These are phyloP conservation scores for Suhomyces atakaporum DNA, from an alignment of 1,139 yeast genomes.

Conservation along the genomic window DNA sequence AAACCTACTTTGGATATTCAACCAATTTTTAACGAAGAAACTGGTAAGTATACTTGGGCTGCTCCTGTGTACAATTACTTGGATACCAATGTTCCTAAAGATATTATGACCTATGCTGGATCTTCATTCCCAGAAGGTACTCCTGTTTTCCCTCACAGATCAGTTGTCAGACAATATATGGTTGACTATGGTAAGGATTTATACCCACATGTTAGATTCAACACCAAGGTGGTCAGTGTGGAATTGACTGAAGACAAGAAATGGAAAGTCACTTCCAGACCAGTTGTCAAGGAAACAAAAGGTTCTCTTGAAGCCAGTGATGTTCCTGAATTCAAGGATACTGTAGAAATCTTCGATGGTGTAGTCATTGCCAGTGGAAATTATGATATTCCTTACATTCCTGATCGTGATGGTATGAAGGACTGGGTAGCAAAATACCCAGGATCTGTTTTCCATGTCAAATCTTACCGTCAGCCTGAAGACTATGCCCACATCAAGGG, in stretches of 20 bases:
- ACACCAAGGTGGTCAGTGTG: slow-evolving; percentile 31
- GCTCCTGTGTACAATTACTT: slow-evolving; percentile 51
- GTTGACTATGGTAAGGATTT: slow-evolving; percentile 42
- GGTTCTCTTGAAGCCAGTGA: slow-evolving; percentile 13
- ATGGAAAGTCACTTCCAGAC: slow-evolving; percentile 47
- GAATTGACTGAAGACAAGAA: slow-evolving; percentile 29
- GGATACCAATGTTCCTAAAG: slow-evolving; percentile 64
- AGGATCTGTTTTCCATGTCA: slow-evolving; percentile 57
- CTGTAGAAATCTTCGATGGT: slow-evolving; percentile 41
- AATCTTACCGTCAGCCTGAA: slow-evolving; percentile 54
- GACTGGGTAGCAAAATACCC: slow-evolving; percentile 51
- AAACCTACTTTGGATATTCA: slow-evolving; percentile 18
- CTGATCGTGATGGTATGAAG: slow-evolving; percentile 53
- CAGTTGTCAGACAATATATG: slow-evolving; percentile 50
- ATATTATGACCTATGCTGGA: slow-evolving; percentile 57
- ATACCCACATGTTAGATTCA: slow-evolving; percentile 32
- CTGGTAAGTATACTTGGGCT: slow-evolving; percentile 34
- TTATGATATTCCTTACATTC: slow-evolving; percentile 57
- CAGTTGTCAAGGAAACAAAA: slow-evolving; percentile 23
- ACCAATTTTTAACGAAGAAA: slow-evolving; percentile 18
- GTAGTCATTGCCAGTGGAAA: slow-evolving; percentile 61
- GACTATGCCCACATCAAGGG: slow-evolving; percentile 40
- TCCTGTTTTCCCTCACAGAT: slow-evolving; percentile 53
- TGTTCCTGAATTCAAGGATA: slow-evolving; percentile 12
- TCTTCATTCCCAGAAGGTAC: slow-evolving; percentile 41